Conservation (phyloP, 163 green algal species). For the Dunaliella salina region DNA sequence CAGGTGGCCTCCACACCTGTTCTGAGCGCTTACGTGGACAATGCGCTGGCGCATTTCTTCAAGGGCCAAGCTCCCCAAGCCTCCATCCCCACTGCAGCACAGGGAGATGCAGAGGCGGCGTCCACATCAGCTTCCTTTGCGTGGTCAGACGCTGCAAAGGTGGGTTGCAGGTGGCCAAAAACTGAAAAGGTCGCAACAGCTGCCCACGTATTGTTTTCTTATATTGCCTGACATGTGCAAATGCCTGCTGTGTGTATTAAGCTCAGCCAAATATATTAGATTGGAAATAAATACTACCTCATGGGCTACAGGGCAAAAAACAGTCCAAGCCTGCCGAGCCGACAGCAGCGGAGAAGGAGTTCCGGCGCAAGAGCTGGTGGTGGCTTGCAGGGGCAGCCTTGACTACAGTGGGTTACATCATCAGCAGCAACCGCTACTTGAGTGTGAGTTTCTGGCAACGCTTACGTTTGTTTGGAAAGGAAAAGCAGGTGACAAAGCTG, state of each 20-base stretch:
- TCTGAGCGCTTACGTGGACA: not conserved
- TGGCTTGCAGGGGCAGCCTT: conserved; percentile 45
- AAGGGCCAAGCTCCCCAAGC: not conserved
- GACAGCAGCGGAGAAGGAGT: conserved; percentile 34
- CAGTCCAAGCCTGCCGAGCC: conserved; percentile 27
- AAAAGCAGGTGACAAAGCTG: too few species aligned
- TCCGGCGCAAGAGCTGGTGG: conserved; percentile 40
- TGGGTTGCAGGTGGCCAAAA: not conserved
- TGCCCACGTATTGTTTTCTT: not conserved
- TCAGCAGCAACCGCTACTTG: conserved; percentile 46
- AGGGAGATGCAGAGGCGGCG: conserved; percentile 7
- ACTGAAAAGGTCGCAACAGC: too few species aligned
- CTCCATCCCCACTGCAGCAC: not conserved
- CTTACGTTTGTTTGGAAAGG: not conserved
- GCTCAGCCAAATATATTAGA: too few species aligned
- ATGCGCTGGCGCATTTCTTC: not conserved
- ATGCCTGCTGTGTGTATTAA: not conserved
- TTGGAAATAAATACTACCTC: too few species aligned
- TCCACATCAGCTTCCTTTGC: not conserved
- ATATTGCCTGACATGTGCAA: not conserved
- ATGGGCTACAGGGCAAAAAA: conserved; percentile 24
- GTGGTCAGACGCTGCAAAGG: conserved; percentile 46
- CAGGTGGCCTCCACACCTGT: not conserved
- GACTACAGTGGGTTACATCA: conserved; percentile 35
- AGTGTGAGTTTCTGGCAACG: conserved; percentile 12